Conservation (phyloP, 441 rosid genomes). For the Pelargonium hybrid region DNA sequence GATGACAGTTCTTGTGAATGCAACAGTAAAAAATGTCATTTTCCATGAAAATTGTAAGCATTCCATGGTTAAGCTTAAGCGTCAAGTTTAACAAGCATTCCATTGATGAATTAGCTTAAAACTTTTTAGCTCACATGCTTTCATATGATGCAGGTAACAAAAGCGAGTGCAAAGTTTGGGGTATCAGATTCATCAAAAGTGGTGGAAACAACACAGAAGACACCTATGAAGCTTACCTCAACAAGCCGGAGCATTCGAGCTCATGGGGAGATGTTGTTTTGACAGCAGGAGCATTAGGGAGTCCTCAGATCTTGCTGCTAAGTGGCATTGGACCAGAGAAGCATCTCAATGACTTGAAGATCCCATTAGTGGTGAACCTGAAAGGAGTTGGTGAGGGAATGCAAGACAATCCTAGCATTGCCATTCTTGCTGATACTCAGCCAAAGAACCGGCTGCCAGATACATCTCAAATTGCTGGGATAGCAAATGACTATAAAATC, state of each 20-base stretch:
- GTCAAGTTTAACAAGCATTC: too few relatives aligned
- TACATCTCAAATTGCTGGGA: conserved; percentile 60
- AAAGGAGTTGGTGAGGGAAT: conserved; percentile 39
- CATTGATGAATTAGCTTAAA: too few relatives aligned
- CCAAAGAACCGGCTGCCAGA: conserved; percentile 41
- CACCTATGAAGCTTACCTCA: conserved; percentile 42
- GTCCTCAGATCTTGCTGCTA: conserved; percentile 59
- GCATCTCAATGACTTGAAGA: conserved; percentile 35
- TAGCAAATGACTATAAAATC: conserved; percentile 41
- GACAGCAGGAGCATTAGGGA: conserved; percentile 67
- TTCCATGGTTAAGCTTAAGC: too few relatives aligned
- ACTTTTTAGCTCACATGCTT: neutral
- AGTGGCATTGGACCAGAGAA: conserved; percentile 59
- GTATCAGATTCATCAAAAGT: conserved; percentile 49
- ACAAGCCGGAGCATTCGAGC: conserved; percentile 25
- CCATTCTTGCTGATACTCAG: conserved; percentile 32
- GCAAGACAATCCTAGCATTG: conserved; percentile 54
- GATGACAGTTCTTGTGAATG: conserved; percentile 44
- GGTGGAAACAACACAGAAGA: conserved; percentile 28
- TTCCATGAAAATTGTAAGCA: conserved; percentile 33
- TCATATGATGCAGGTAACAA: conserved; percentile 24
- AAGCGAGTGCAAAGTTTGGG: conserved; percentile 32
- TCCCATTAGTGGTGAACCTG: conserved; percentile 31
- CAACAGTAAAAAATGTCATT: conserved; percentile 50
- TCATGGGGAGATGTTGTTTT: conserved; percentile 45